Percentiles rank a stretch among this genome's conserved stretches.
Conservation (phyloP, 2,329 filamentous ascomycete species). For the Zymoseptoria pseudotritici region DNA sequence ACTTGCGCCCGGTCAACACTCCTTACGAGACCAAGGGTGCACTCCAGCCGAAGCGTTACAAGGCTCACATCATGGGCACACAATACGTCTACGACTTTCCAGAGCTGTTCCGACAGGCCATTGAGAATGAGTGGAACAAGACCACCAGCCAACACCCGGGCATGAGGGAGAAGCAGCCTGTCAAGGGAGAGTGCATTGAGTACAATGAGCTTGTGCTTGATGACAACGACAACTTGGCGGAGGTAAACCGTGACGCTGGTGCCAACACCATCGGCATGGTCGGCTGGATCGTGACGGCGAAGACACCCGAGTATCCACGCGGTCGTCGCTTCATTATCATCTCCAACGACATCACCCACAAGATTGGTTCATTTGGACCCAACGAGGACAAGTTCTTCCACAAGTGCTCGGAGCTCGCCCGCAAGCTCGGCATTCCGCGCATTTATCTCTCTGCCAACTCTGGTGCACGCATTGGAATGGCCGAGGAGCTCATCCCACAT, state of each 20-base stretch:
- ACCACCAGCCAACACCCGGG: constrained; percentile 65
- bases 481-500: constrained; percentile 92
- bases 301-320: constrained; percentile 88
- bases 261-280: constrained; percentile 98
- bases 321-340: constrained; percentile 92
- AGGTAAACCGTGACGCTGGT: constrained; percentile 90
- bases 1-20: constrained; percentile 80
- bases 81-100: constrained; percentile 99
- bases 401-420: constrained; percentile 95
- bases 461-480: constrained; percentile 92
- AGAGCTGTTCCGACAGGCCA: constrained; percentile 95
- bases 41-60: constrained; percentile 97
- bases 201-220: constrained; percentile 92
- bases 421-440: constrained; percentile 88
- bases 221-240: constrained; percentile 81
- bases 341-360: constrained; percentile 98
- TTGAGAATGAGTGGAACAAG: constrained; percentile 88
- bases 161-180: constrained; percentile 72
- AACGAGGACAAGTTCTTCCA: constrained; percentile 97
- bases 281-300: constrained; percentile 90
- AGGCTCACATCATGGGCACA: constrained; percentile 97
- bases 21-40: constrained; percentile 98
- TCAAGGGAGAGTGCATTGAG: constrained; percentile 82
- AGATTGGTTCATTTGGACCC: constrained; percentile 95
- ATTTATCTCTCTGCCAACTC: constrained; percentile 99